A percentile compares a stretch with the other conserved stretches of the same genome.
These are phyloP conservation scores for Echinochloa phyllopogon DNA, from an alignment of 176 grass and related monocot genomes.

Conservation along the genomic window DNA sequence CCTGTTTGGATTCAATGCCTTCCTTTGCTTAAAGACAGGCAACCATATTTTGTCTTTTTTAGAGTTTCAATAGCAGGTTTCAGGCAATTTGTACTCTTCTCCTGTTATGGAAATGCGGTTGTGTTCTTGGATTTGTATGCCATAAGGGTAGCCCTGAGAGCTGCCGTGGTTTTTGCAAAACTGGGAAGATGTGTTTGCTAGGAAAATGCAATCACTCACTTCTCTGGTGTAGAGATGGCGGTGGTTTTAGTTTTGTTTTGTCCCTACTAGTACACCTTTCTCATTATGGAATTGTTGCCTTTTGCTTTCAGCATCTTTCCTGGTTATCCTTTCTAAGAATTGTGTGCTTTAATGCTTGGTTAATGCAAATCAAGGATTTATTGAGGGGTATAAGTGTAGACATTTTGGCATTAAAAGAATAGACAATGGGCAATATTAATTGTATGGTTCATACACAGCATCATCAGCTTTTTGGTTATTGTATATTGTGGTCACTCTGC, in stretches of 20 bases:
- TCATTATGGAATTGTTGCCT: constrained; percentile 30
- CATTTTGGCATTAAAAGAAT: neutral
- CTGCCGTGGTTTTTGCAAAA: neutral
- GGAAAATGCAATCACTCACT: neutral
- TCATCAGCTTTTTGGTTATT: neutral
- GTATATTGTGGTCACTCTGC: neutral
- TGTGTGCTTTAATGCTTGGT: neutral
- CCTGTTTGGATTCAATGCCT: neutral
- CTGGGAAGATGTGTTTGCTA: neutral
- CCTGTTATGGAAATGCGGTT: neutral
- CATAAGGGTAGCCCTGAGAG: neutral
- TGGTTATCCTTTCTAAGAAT: neutral
- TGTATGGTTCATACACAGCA: neutral
- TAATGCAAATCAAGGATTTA: constrained; percentile 5
- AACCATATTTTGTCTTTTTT: neutral
- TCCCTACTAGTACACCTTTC: constrained; percentile 31
- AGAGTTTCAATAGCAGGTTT: neutral
- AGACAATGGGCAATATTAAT: neutral
- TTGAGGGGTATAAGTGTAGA: neutral
- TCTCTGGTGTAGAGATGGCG: neutral
- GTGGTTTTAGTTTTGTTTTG: neutral
- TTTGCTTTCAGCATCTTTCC: constrained; percentile 36
- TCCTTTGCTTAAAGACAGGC: neutral
- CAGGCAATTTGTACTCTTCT: neutral
- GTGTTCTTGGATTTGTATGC: constrained; percentile 11